These are phyloP conservation scores for Neonectria hederae DNA, from an alignment of 2,329 filamentous ascomycete genomes.

Conservation along the genomic window DNA sequence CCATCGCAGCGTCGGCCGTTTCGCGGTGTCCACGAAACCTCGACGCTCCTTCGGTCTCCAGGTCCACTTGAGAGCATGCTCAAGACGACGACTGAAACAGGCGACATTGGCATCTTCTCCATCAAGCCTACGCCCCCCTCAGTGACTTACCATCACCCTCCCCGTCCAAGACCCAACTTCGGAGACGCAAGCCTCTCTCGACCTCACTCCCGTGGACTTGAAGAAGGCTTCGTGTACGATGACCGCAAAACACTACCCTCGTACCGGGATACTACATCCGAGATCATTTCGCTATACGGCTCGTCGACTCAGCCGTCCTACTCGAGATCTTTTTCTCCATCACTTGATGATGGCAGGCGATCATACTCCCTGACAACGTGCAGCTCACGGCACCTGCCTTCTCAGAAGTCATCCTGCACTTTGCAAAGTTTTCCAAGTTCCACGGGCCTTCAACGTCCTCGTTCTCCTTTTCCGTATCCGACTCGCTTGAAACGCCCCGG, in stretches of 20 bases:
- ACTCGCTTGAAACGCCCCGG: slow-evolving; percentile 65
- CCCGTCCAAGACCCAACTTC: slow-evolving; percentile 43
- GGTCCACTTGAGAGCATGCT: slow-evolving; percentile 71
- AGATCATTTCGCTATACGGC: slow-evolving; percentile 65
- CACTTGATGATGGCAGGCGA: slow-evolving; percentile 57
- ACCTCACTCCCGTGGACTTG: slow-evolving; percentile 44
- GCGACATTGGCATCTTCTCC: slow-evolving; percentile 70
- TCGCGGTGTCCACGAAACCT: slow-evolving; percentile 55
- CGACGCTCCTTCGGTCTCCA: slow-evolving; percentile 56
- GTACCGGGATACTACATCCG: slow-evolving; percentile 62
- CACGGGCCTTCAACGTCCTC: slow-evolving; percentile 58
- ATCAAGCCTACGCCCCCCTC: slow-evolving; percentile 51
- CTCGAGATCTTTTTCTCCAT: slow-evolving; percentile 54
- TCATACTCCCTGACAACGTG: slow-evolving; percentile 66
- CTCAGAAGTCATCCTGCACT: slow-evolving; percentile 58
- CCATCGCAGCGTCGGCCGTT: slow-evolving; percentile 50
- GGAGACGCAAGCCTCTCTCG: slow-evolving; percentile 43
- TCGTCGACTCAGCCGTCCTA: slow-evolving; percentile 59
- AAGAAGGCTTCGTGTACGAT: slow-evolving; percentile 49
- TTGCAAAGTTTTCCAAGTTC: slow-evolving; percentile 58
- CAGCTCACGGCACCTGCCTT: slow-evolving; percentile 57
- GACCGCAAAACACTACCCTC: slow-evolving; percentile 58
- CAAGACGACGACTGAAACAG: slow-evolving; percentile 72
- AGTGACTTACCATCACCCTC: slow-evolving; percentile 42
- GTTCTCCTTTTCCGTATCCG: slow-evolving; percentile 68